Evolutionary conservation across 129 eudicot genomes (phyloP).

Genomic region (Chrysanthemum lavandulifolium): DNA sequence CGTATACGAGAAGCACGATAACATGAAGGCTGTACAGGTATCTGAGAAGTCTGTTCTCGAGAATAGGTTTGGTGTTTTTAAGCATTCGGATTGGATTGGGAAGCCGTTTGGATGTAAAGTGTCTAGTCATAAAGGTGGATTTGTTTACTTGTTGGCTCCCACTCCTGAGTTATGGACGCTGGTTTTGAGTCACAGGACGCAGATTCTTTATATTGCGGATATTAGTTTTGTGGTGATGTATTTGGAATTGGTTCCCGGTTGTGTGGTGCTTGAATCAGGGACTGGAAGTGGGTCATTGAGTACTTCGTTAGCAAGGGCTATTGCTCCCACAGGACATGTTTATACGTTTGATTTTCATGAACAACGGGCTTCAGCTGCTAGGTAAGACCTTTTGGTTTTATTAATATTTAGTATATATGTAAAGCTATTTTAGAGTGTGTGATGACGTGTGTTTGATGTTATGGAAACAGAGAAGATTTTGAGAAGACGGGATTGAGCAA

Average conservation of each 20-base stretch:
- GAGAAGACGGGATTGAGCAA: constrained; percentile 66
- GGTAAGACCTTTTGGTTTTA: constrained; percentile 40
- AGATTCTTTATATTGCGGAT: constrained; percentile 89
- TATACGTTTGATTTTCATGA: constrained; percentile 95
- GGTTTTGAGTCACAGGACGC: constrained; percentile 93
- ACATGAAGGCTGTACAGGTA: constrained; percentile 78
- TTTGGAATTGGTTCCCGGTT: constrained; percentile 84
- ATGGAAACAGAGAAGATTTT: constrained; percentile 70
- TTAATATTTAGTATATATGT: not conserved
- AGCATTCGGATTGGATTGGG: constrained; percentile 88
- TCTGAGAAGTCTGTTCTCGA: constrained; percentile 51
- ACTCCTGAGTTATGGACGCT: constrained; percentile 94
- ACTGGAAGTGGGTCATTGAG: constrained; percentile 93
- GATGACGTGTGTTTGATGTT: not conserved
- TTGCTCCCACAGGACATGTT: constrained; percentile 81
- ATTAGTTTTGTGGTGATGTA: constrained; percentile 89
- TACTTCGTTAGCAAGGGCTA: constrained; percentile 84
- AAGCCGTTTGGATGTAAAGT: constrained; percentile 85
- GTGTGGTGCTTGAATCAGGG: constrained; percentile 87
- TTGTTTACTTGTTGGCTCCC: constrained; percentile 84
- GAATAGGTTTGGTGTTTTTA: constrained; percentile 80
- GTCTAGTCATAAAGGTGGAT: constrained; percentile 76
- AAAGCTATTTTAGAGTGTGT: not conserved
- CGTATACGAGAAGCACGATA: constrained; percentile 74
- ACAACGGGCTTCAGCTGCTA: constrained; percentile 80